phyloP scores from a whole-genome alignment of 2,329 filamentous ascomycete genomes.

The Lecanosticta acicola region DNA sequence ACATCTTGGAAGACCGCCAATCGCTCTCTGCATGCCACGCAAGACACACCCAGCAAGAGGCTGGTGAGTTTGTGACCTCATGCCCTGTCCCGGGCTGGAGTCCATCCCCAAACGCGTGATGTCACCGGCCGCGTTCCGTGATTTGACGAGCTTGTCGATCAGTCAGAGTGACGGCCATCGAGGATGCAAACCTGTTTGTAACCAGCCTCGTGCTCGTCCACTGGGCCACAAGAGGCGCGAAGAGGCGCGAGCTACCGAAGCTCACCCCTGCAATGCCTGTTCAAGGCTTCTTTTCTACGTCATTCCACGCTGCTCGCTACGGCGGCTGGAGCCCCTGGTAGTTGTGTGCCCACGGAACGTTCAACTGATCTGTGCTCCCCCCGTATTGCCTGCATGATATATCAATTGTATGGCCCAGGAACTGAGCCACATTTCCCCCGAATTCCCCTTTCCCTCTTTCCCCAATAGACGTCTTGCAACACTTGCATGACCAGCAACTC shows the following conservation, averaged over 20 bases:
- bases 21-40: background rate
- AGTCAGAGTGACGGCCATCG: slow-evolving; percentile 12
- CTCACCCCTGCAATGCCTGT: slow-evolving; percentile 5
- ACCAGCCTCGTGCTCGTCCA: slow-evolving; percentile 13
- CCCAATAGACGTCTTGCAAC: slow-evolving; percentile 16
- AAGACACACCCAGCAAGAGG: background rate
- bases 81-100: background rate
- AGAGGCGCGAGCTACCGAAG: slow-evolving; percentile 24
- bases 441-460: slow-evolving; percentile 9
- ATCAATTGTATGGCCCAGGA: slow-evolving; percentile 11
- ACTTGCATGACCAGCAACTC: slow-evolving; percentile 47
- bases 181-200: slow-evolving; percentile 17
- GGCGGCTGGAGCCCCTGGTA: slow-evolving; percentile 1
- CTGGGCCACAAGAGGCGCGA: slow-evolving; percentile 27
- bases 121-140: slow-evolving; percentile 10
- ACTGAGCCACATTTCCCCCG: slow-evolving; percentile 18
- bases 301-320: slow-evolving; percentile 5
- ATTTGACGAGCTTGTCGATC: slow-evolving; percentile 5
- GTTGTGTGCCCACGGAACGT: slow-evolving; percentile 4
- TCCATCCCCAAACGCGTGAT: slow-evolving; percentile 8
- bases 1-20: background rate
- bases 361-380: slow-evolving; percentile 8
- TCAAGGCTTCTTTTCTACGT: background rate
- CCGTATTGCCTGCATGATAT: slow-evolving; percentile 15
- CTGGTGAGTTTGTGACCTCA: slow-evolving; percentile 9